Evolutionary conservation across 2,329 filamentous ascomycete species (phyloP), one percentile per base, ranked within the genome.

Genomic region (Rhinocladiella similis): DNA sequence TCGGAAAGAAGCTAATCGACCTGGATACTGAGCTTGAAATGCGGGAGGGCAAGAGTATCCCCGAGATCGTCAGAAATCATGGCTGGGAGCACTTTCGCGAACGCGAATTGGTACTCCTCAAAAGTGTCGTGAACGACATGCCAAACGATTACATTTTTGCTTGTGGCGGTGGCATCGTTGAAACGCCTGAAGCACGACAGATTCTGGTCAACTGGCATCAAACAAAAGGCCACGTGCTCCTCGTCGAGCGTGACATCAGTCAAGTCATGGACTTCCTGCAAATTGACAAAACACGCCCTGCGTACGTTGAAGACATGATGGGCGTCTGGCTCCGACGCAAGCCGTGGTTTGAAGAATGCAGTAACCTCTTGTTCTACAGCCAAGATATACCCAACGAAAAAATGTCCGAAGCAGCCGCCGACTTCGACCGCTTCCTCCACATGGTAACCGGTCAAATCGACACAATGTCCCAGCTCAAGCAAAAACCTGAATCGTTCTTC

Each of bases 311-410:
- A 65, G 88, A 97, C 67, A 96, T 97, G 77, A 88, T 91, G 75
- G 86, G 85, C 9, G 93, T 99, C 2, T 99, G 96, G 80, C 77
- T 90, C 55, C 87, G 93, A 51, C 86, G 94, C 36, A 94, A 91
- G 71, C 88, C 87, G 2, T 96, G 90, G 86, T 97, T 91, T 73
- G 82, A 90, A 55, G 85, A 93, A 70, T 97, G 94, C 79, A 97
- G 92, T 77, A 99, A 96, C 70, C 88, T 91, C 66, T 86, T 95
- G 65, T 97, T 96, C 76, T 89, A 93, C 76, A 96, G 90, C 71
- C 90, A 91, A 49, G 85, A 77, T 45, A 77, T 82, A 2, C 79
- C 78, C 38, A 72, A 78, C 19, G 72, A 73, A 13, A 77, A 77
- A 35, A 72, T 84, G 50, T 73, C 77, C 12, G 75, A 78, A 56